Conservation (phyloP, 805 yeast genomes). For the Candida khao-thaluensis region DNA sequence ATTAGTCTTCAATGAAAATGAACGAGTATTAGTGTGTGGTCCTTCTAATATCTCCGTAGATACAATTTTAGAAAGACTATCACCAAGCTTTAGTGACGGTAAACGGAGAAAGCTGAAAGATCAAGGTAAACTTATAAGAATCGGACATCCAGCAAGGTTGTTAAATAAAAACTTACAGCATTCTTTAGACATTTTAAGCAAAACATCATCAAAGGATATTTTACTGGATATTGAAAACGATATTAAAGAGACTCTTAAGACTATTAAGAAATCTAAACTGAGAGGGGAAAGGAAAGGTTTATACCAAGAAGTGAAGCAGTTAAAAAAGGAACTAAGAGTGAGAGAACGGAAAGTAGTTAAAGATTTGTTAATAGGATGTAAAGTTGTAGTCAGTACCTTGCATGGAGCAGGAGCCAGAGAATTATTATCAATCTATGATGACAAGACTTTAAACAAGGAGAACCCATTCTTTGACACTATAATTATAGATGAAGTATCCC, state of each 20-base stretch:
- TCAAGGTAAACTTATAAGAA: slow-evolving; percentile 52
- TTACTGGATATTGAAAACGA: slow-evolving; percentile 69
- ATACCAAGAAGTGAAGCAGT: slow-evolving; percentile 64
- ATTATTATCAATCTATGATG: slow-evolving; percentile 51
- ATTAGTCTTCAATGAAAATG: slow-evolving; percentile 43
- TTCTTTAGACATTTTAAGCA: slow-evolving; percentile 72
- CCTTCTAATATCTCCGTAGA: slow-evolving; percentile 94
- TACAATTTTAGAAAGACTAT: slow-evolving; percentile 77
- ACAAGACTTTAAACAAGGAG: slow-evolving; percentile 18
- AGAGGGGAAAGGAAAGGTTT: slow-evolving; percentile 64
- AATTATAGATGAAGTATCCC: slow-evolving; percentile 94
- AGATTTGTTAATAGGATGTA: slow-evolving; percentile 57
- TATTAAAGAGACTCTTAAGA: slow-evolving; percentile 58
- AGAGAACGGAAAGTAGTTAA: slow-evolving; percentile 64
- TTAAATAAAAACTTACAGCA: slow-evolving; percentile 60
- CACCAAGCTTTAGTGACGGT: slow-evolving; percentile 26
- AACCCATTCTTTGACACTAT: slow-evolving; percentile 66
- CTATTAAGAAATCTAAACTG: slow-evolving; percentile 58
- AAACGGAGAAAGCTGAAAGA: slow-evolving; percentile 27
- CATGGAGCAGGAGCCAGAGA: slow-evolving; percentile 86
- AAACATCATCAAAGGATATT: slow-evolving; percentile 46
- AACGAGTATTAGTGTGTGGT: slow-evolving; percentile 80
- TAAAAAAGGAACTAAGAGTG: slow-evolving; percentile 65
- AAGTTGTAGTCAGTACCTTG: slow-evolving; percentile 76
- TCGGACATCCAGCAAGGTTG: slow-evolving; percentile 93